Evolutionary conservation across 1,284 basidiomycete genomes (phyloP), one percentile per base, ranked within the genome.

Genomic region (Apiotrichum sp.): DNA sequence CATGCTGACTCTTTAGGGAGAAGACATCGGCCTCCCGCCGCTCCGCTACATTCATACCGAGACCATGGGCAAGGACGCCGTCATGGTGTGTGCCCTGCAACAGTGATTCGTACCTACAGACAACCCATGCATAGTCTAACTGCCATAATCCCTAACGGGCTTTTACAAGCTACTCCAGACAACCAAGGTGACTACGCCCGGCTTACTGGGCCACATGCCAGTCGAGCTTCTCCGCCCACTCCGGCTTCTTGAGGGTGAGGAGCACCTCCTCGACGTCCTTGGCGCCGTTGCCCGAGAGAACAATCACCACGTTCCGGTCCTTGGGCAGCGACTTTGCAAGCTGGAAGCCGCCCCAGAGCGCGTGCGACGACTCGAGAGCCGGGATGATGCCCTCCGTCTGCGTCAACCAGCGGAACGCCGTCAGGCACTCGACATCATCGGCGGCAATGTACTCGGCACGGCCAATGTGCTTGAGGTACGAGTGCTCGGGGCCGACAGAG

Each of bases 371-470:
- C 77, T 98, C 96, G 56, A 99, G 80, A 22, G 96, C 89, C 33
- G 95, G 96, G 69, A 99, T 98, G 71, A 99, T 98, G 36, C 96
- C 96, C 78, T 98, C 96, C 31, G 86, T 77, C 76, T 98, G 89
- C 0, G 92, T 96, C 67, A 86, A 82, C 76, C 91, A 81, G 63
- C 91, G 82, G 83, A 99, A 98, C 0, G 92, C 96, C 43, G 89
- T 82, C 38, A 98, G 80, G 4, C 92, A 93, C 70, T 99, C 82
- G 70, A 93, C 87, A 70, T 98, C 96, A 2, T 90, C 97, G 7
- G 95, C 95, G 10, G 84, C 86, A 14, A 88, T 83, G 76, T 98
- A 98, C 72, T 97, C 90, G 0, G 93, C 96, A 52, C 96, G 81
- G 14, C 90, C 89, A 2, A 86, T 86, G 71, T 96, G 90, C 77